Evolutionary conservation across 192 early-diverging fungal species (phyloP), one percentile per base, ranked within the genome.

Genomic region (Chytriomyces confervae): DNA sequence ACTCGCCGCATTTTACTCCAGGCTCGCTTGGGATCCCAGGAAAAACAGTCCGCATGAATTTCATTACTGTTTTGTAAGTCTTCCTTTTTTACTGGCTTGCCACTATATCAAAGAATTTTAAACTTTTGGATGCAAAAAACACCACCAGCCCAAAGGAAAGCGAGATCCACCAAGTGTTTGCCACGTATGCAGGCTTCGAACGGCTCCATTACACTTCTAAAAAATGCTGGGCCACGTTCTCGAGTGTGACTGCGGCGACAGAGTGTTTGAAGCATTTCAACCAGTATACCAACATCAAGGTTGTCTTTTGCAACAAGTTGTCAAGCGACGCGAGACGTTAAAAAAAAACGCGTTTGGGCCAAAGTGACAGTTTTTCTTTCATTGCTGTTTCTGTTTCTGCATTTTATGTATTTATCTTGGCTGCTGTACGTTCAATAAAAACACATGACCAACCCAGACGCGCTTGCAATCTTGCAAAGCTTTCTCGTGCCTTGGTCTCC

Each of bases 11-110:
- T 43, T 74, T 74, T 48, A 74, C 72, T 7, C 72, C 72, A 7
- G 72, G 72, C 3, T 61, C 60, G 7, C 18, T 74, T 36, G 72
- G 72, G 16, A 45, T 36, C 18, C 60, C 72, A 5, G 53, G 53
- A 2, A 74, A 61, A n/a, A 62, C 60, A 6, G 61, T 74, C 23
- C 72, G 72, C 72, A 74, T 74, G 72, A 74, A 74, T 61, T 74
- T 74, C 48, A 74, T 74, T 45, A 74, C 72, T 8, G 24, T 45
- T 7, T 53, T 7, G 69, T 70, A 16, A 48, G 69, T 70, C 27
- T 10, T 5, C 23, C n/a, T 0, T 43, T 1, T n/a, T 23, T 18
- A 3, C 45, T 70, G 16, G 10, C 10, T 70, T 51, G 5, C 47
- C 47, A 46, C 44, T 11, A 23, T 64, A 0, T 1, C 3, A 23